Base-by-base conservation (phyloP, 2,329 filamentous ascomycete species). In the Herpotrichia juniperi region DNA sequence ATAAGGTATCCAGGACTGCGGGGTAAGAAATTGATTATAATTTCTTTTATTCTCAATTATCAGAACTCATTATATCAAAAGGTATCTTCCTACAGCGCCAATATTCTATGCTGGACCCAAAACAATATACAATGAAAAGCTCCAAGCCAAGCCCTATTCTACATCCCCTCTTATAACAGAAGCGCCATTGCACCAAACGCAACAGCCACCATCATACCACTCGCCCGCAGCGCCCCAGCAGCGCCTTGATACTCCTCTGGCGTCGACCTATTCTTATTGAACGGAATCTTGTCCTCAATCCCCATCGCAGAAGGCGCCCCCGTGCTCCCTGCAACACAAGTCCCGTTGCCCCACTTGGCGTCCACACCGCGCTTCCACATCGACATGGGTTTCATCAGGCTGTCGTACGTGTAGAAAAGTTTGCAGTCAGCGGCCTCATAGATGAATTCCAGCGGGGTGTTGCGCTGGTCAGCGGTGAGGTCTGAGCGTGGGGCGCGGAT, bases 291-390 rank as follows among this genome's bases (percentile, higher is more conserved):
- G 3, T 51, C 19, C 8, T 56, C 28, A 3, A 53, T 49, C 19
- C 55, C 46, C 28, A 63, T 51, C n/a, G 58, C 45, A 24, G 51
- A 52, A 26, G 50, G 49, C 25, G 61, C 35, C 3, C 61, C 56
- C 28, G 48, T 58, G 42, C 57, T 60, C 1, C 55, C 55, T 19
- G 49, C 43, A 1, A 61, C 61, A 47, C 61, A 64, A 25, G 53
- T 46, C 2, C 58, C 59, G 17, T 54, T 54, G 21, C 54, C 48
- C 63, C 63, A 66, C 50, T 57, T 54, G 0, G 47, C 51, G 44
- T 66, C 59, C 1, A 47, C 48, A 4, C 50, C 57, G 16, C 65
- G 66, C 31, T 72, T 72, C 84, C 84, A 87, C 17, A 53, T 22
- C 7, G 21, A 7, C 14, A 21, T 46, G 11, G 32, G 21, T 17